A percentile compares a stretch with the other conserved stretches of the same genome.
These are phyloP conservation scores for Viola pubescens DNA, from an alignment of 441 rosid genomes.

Conservation along the genomic window DNA sequence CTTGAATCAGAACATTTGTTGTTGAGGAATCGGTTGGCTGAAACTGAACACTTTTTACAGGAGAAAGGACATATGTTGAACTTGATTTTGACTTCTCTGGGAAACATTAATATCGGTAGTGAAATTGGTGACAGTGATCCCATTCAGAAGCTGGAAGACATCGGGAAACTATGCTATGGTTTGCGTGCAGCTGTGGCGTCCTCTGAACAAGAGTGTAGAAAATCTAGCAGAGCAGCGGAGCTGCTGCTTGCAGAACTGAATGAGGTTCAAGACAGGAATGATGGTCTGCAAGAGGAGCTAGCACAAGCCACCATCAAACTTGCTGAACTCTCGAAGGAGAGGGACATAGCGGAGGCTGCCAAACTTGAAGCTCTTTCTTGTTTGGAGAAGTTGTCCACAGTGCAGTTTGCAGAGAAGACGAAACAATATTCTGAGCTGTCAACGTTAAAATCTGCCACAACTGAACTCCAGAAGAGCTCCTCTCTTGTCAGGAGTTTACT, in stretches of 20 bases:
- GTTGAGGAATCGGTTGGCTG: conserved; percentile 55
- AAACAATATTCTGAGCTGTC: conserved; percentile 44
- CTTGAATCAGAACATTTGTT: conserved; percentile 59
- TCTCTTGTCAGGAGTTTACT: conserved; percentile 38
- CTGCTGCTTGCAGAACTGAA: conserved; percentile 89
- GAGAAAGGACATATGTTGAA: conserved; percentile 55
- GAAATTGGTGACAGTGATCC: conserved; percentile 51
- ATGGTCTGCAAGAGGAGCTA: conserved; percentile 80
- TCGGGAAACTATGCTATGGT: conserved; percentile 46
- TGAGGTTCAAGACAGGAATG: conserved; percentile 99
- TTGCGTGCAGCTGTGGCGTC: conserved; percentile 53
- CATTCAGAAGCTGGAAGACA: conserved; percentile 52
- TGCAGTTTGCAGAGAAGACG: conserved; percentile 42
- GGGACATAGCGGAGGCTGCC: conserved; percentile 59
- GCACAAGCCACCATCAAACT: conserved; percentile 46
- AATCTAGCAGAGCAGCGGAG: conserved; percentile 89
- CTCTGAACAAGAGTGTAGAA: conserved; percentile 69
- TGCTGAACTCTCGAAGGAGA: conserved; percentile 45
- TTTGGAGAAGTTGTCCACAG: conserved; percentile 45
- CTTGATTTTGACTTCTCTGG: conserved; percentile 39
- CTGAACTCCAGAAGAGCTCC: conserved; percentile 44
- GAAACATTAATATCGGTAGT: conserved; percentile 54
- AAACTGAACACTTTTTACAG: conserved; percentile 55
- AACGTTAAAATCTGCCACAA: conserved; percentile 39
- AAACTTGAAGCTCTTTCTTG: conserved; percentile 56